Evolutionary conservation across 2,329 filamentous ascomycete species (phyloP).

Genomic region (Phialophora tarda): DNA sequence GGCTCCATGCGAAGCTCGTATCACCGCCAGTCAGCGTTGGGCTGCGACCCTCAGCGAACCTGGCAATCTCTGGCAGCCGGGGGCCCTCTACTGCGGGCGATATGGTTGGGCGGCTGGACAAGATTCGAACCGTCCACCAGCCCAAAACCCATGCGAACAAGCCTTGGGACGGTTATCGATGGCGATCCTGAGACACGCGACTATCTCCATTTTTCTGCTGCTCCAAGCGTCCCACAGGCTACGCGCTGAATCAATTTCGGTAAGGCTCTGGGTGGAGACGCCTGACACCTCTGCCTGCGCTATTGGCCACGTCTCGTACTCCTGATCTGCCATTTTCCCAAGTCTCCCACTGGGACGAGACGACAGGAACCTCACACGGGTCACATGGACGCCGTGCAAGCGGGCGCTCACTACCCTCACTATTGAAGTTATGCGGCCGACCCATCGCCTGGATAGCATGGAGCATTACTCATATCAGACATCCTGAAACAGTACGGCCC

Average conservation of each 20-base stretch:
- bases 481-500: conserved; percentile 33
- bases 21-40: conserved; percentile 22
- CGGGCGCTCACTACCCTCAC: conserved; percentile 15
- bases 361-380: conserved; percentile 7
- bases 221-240: conserved; percentile 15
- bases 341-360: conserved; percentile 5
- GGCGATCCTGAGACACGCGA: conserved; percentile 35
- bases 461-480: background rate
- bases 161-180: conserved; percentile 28
- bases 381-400: conserved; percentile 29
- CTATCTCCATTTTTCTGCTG: background rate
- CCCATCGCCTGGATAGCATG: conserved; percentile 21
- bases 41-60: conserved; percentile 4
- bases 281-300: conserved; percentile 20
- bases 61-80: background rate
- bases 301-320: conserved; percentile 24
- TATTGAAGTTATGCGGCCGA: conserved; percentile 30
- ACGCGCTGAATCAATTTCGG: conserved; percentile 32
- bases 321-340: conserved; percentile 25
- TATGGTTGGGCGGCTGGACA: conserved; percentile 7
- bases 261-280: conserved; percentile 25
- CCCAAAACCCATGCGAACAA: conserved; percentile 25
- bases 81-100: background rate
- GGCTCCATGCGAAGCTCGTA: conserved; percentile 26
- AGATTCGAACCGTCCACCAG: conserved; percentile 10